Base-by-base conservation (phyloP, 2,329 filamentous ascomycete species). In the Ceratocystis colombiana region DNA sequence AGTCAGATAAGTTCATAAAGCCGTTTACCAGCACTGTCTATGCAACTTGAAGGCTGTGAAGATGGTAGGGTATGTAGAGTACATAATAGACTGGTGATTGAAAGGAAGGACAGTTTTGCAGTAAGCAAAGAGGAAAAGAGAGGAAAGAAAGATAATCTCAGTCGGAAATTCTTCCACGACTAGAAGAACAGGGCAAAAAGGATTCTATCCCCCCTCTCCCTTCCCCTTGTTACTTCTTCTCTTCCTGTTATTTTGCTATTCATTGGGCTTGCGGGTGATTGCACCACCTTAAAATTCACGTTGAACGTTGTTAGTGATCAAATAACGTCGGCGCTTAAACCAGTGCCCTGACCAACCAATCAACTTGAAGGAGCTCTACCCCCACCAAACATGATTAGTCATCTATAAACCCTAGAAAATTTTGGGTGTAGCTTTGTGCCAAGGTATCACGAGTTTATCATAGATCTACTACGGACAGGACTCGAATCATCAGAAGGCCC, bases 221-320 rank as follows among this genome's bases (percentile, higher is more conserved):
- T 63, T 62, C n/a, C 50, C 22, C 20, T 20, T 46, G 33, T 37
- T 37, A 46, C 45, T 15, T 50, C 46, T 55, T 63, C 17, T 30
- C 61, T 50, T 41, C 37, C 45, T 22, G 15, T 17, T 2, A 37
- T 41, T 22, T 33, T 53, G n/a, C 30, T 41, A 6, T 59, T 20
- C 50, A 46, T 59, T 59, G 55, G 55, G 28, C 33, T 59, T 59
- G 55, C 66, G 59, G 64, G 25, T 62, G 41, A 61, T 44, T 64
- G 53, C 62, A 67, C 25, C 53, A 33, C 55, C 55, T 59, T 55
- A 53, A 64, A 25, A 50, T 37, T 62, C 12, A 28, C 22, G 7
- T 55, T 63, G 12, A 57, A 64, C 53, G 50, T 61, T 68, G 64
- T 68, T 66, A 68, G 67, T 68, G 64, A 64, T 68, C 61, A 64